Base-by-base conservation (phyloP, 768 basidiomycete species). In the Tephrocybe sp. region DNA sequence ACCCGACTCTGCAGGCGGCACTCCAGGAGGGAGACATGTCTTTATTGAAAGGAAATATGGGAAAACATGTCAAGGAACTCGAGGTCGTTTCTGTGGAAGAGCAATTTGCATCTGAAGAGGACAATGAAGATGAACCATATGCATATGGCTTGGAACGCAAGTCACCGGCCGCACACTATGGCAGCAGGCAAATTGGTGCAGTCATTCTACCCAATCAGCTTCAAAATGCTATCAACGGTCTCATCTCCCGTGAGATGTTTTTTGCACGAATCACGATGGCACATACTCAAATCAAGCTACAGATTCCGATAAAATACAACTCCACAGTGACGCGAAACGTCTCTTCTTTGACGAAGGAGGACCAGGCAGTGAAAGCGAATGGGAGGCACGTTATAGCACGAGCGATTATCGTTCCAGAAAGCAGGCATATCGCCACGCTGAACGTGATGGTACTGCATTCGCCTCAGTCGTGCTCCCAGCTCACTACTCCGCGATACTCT, bases 381-480 rank as follows among this genome's bases (percentile, higher is more conserved):
- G 88, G 88, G 73, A 78, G 41, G 57, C 77, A 15, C 59, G 74
- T 9, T 86, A 84, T 62, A 72, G 83, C 50, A 72, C 73, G 8
- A 72, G 49, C 7, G 34, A 69, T 52, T 90, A 90, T 65, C 83
- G 78, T 56, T 85, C 84, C 11, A 69, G 73, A 36, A 69, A 72
- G 46, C 85, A 88, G 61, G 75, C 78, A 30, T 67, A 67, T 50
- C 78, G 77, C 23, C 88, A 89, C 65, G 72, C 73, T 34, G 75
- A 79, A 48, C 77, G 87, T 23, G 89, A 93, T 56, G 90, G 86
- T 20, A 84, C 88, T 21, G 93, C 93, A 4, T 95, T 93, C 64
- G 86, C 88, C 12, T 84, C 89, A 11, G 77, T 94, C 43, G 88
- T 85, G n/a, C 78, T 95, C 56, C 93, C 93, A 1, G 83, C 86